Base-by-base conservation (phyloP, 164 flowering plant genomes). In the Stephania yunnanensis region DNA sequence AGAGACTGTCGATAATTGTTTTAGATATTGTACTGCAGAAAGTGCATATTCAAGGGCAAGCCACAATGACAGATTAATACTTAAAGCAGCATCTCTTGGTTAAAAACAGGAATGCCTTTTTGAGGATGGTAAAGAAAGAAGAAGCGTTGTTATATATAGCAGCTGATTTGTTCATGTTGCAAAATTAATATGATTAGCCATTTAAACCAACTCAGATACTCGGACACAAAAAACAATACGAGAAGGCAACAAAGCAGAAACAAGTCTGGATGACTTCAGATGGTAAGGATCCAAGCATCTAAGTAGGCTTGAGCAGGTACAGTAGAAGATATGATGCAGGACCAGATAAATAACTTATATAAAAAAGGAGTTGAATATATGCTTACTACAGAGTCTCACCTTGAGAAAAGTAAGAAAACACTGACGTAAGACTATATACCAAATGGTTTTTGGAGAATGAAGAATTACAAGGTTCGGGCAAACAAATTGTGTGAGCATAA, bases 1-100 rank as follows among this genome's bases (percentile, higher is more conserved):
- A 95, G 75, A 78, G 97, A 90, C 99, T 93, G 97, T 53, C n/a
- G 80, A 80, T 25, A 50, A 79, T 52, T 17, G 46, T 29, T 53
- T 83, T 67, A 85, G 78, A 75, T 71, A 73, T 44, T 46, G 61
- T 30, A 71, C 42, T 3, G 29, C 6, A 29, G 42, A 71, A 12
- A 71, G 31, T 6, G 29, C 11, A 25, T 50, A 71, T 15, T 7
- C 61, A 52, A 48, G 2, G 17, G 5, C 64, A 58, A 15, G 64
- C 64, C 64, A 58, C 64, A 58, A 58, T 58, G 64, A 12, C 64
- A 58, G 20, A 58, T 58, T 6, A 58, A 58, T 6, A 58, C 7
- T 36, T 58, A 58, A 58, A 15, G 1, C 7, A 58, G 19, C 64
- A 58, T 58, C 64, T 58, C 55, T 4, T 50, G 55, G 12, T 8